Evolutionary conservation across 257 asterid genomes (phyloP), one percentile per base, ranked within the genome.

Genomic region (Ocimum tenuiflorum): DNA sequence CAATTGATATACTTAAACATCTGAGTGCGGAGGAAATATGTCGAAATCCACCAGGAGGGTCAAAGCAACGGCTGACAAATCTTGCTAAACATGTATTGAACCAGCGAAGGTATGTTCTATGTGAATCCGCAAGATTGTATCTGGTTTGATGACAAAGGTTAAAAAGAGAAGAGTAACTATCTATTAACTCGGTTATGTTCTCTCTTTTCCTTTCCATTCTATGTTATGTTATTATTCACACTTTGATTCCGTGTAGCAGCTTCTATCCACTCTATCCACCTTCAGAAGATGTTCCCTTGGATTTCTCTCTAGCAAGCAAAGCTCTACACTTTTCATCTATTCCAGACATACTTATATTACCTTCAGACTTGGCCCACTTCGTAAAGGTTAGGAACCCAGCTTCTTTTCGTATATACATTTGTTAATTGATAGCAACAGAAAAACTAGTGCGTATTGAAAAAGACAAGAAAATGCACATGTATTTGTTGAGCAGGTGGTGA

Each of bases 201-300:
- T 61, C 24, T 63, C 13, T 9, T 55, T 46, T 58, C 3, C 6
- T 31, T n/a, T n/a, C n/a, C n/a, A n/a, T n/a, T n/a, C n/a, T n/a
- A n/a, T n/a, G n/a, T n/a, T n/a, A n/a, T n/a, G n/a, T n/a, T 31
- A 31, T 31, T 31, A 31, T 27, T 63, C 13, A 12, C 65, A 39
- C 50, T 65, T 24, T 54, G 57, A 8, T 43, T 53, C 39, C 71
- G n/a, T 69, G 82, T 68, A 71, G 70, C 97, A 94, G 99, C 90
- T 94, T 94, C 77, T 90, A 94, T 76, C 99, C 97, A 56, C 77
- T 94, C 35, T 90, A 90, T 77, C 99, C 99, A 60, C 95, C 96
- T 17, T 88, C 97, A 50, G 96, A 94, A 79, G 89, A 82, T 22
- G 67, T 86, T 67, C 96, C 97, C 1, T 71, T 90, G 79, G 99